Conservation (phyloP, 768 basidiomycete genomes). For the Tylopilus vinaceipallidus region DNA sequence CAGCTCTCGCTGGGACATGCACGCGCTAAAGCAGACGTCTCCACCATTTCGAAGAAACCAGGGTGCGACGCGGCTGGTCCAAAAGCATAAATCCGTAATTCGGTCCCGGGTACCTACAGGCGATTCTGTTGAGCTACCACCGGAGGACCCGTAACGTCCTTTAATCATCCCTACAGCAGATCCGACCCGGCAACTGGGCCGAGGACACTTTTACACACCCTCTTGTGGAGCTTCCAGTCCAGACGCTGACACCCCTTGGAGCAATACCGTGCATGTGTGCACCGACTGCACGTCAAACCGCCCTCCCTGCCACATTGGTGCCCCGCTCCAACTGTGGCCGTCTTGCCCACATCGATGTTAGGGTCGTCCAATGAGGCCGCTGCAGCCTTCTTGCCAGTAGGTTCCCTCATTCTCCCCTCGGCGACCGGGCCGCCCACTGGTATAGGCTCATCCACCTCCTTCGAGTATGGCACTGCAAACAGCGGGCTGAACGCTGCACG, state of each 20-base stretch:
- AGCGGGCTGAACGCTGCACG: conserved; percentile 54
- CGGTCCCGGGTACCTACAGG: too few species aligned
- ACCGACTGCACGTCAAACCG: conserved; percentile 32
- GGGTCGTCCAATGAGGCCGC: neutral
- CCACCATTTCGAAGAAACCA: too few species aligned
- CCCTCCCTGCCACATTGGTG: conserved; percentile 1
- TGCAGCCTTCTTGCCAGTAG: too few species aligned
- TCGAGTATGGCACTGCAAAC: conserved; percentile 50
- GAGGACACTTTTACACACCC: neutral
- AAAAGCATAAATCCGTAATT: too few species aligned
- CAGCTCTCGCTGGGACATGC: too few species aligned
- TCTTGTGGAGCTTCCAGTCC: conserved; percentile 14
- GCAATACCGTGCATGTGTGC: conserved; percentile 41
- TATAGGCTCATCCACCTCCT: too few species aligned
- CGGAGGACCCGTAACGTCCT: too few species aligned
- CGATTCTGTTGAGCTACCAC: too few species aligned
- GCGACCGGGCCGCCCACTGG: too few species aligned
- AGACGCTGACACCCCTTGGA: conserved; percentile 39
- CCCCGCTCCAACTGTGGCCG: neutral
- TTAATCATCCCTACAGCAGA: neutral
- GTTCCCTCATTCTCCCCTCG: too few species aligned
- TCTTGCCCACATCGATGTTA: neutral
- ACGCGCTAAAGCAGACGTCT: too few species aligned
- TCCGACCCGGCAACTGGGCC: neutral
- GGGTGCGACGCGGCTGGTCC: too few species aligned